These are phyloP conservation scores for Cercospora sp. DNA, from an alignment of 2,329 filamentous ascomycete genomes.

Conservation along the genomic window DNA sequence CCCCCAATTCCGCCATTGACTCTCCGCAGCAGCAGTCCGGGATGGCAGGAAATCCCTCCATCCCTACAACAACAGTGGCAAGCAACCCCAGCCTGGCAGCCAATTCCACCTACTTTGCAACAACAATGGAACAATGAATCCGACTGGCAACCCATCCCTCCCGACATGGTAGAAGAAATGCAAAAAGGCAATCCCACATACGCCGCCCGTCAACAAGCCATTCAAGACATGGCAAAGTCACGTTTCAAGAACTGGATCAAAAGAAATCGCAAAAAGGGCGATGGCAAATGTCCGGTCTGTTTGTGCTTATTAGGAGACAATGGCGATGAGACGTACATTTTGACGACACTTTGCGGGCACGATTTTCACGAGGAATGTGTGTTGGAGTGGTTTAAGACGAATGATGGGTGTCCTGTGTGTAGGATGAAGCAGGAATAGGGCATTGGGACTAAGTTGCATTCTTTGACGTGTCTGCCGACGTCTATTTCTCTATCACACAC, in stretches of 20 bases:
- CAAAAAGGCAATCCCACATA: not conserved
- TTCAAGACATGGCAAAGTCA: not conserved
- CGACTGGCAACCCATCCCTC: conserved; percentile 4
- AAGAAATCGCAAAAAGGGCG: not conserved
- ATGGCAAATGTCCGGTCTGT: conserved; percentile 6
- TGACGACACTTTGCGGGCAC: conserved; percentile 7
- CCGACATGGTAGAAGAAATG: conserved; percentile 1
- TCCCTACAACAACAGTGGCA: not conserved
- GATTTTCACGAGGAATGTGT: conserved; percentile 9
- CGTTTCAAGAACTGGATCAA: conserved; percentile 3
- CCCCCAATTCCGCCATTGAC: too few relatives aligned
- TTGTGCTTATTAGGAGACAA: not conserved
- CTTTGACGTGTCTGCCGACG: not conserved
- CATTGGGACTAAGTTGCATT: not conserved
- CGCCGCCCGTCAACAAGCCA: not conserved
- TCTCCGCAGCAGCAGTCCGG: not conserved
- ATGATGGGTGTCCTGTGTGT: conserved; percentile 5
- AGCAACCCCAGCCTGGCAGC: not conserved
- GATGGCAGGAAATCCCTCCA: not conserved
- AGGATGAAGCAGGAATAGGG: not conserved
- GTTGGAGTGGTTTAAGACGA: conserved; percentile 4
- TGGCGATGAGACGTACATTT: not conserved
- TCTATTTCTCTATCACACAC: not conserved
- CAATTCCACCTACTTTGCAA: not conserved
- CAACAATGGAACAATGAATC: not conserved